phyloP scores from a whole-genome alignment of 2,329 filamentous ascomycete genomes.

The Coniella vitis region DNA sequence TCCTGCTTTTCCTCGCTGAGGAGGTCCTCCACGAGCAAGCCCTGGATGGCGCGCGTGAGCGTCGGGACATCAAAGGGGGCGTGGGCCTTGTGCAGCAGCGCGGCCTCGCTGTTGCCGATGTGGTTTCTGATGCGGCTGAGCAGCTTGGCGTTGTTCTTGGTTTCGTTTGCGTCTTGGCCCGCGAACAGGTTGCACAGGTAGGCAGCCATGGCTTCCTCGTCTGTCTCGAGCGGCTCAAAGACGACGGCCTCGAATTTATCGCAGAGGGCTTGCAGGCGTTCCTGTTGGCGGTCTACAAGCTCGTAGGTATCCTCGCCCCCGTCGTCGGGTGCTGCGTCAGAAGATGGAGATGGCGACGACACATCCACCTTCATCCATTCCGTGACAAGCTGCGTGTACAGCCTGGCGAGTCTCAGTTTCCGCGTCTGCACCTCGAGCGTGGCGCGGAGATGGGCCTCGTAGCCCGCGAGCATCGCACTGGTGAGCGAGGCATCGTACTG shows the following conservation, averaged over 20 bases:
- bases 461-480: constrained; percentile 24
- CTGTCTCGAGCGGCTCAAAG: constrained; percentile 29
- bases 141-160: constrained; percentile 11
- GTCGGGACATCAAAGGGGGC: constrained; percentile 26
- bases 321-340: too few relatives aligned
- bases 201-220: constrained; percentile 23
- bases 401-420: constrained; percentile 27
- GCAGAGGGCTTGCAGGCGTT: constrained; percentile 28
- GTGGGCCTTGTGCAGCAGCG: constrained; percentile 18
- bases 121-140: constrained; percentile 17
- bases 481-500: constrained; percentile 30
- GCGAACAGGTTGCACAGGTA: constrained; percentile 28
- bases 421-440: constrained; percentile 29
- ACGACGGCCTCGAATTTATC: constrained; percentile 33
- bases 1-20: constrained; percentile 35
- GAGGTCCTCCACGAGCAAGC: constrained; percentile 33
- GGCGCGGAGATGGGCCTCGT: constrained; percentile 25
- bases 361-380: constrained; percentile 28
- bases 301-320: constrained; percentile 10
- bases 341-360: neutral
- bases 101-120: constrained; percentile 13
- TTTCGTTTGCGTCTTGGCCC: constrained; percentile 20
- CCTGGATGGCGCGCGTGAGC: constrained; percentile 29
- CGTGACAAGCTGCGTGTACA: constrained; percentile 31
- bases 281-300: constrained; percentile 28